Evolutionary conservation across 176 grass and related monocot species (phyloP), one percentile per base, ranked within the genome.

Genomic region (Poa pratensis): DNA sequence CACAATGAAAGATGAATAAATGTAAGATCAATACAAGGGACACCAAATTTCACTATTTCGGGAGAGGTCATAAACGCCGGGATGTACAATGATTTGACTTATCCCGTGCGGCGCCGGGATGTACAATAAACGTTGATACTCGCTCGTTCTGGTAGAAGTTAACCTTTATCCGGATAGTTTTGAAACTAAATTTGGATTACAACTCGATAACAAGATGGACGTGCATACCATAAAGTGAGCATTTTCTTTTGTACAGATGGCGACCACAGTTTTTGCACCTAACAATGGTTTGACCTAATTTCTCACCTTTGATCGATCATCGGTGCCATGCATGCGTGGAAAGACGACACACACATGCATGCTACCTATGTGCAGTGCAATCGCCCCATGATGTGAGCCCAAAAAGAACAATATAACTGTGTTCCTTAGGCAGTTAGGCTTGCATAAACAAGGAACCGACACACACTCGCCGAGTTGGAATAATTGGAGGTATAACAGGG

Each of bases 401-500:
- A 35, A 83, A 49, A 74, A n/a, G 82, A 73, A 45, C 14, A 18
- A 12, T 83, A 75, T 49, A 63, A 37, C 54, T 34, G 6, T 61
- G 64, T 40, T 26, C 54, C 71, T 26, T 62, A 34, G 5, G 5
- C 6, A 40, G 54, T 7, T 46, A 46, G 2, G 54, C 27, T 74
- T 51, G 60, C 70, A 75, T 51, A 75, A 84, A 84, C 82, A 63
- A 75, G 40, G 82, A 83, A 18, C 7, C 55, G 45, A 37, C 82
- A 75, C 16, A 23, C 19, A 7, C 69, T 62, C 17, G 59, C 71
- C 7, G 39, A 57, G 69, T 50, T 84, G 70, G 70, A 75, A 51
- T 84, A 75, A 84, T 75, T 75, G 82, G 82, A 50, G 55, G 70
- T 69, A 83, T 23, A 50, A 50, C 19, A 84, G 45, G 69, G 61